phyloP scores from a whole-genome alignment of 257 asterid species.

The Coffea canephora region DNA sequence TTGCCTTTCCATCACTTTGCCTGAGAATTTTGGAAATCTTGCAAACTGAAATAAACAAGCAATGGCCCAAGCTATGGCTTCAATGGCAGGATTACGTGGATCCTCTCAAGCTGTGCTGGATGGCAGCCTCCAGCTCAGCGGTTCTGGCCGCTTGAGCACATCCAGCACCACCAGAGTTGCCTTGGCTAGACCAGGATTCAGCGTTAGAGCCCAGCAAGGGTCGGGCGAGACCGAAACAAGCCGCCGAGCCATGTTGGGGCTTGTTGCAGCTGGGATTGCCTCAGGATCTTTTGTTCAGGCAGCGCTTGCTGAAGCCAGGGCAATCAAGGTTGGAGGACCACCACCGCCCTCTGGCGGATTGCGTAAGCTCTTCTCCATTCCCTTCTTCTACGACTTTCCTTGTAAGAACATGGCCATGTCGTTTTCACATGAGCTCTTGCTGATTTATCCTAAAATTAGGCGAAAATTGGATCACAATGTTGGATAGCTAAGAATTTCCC shows the following conservation, averaged over 20 bases:
- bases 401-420: background rate
- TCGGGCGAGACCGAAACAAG: constrained; percentile 63
- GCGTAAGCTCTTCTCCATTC: constrained; percentile 48
- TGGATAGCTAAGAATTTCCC: no score
- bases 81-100: constrained; percentile 75
- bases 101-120: constrained; percentile 77
- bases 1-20: constrained; percentile 6
- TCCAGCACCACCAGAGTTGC: constrained; percentile 39
- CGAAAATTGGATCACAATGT: background rate
- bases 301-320: constrained; percentile 70
- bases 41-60: background rate
- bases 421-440: background rate
- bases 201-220: constrained; percentile 63
- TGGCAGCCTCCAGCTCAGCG: constrained; percentile 68
- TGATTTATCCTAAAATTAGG: background rate
- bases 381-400: background rate
- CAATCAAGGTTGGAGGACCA: constrained; percentile 81
- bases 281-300: constrained; percentile 71
- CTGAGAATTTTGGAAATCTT: background rate
- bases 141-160: constrained; percentile 48
- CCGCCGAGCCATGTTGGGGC: constrained; percentile 81
- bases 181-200: constrained; percentile 43
- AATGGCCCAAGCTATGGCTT: constrained; percentile 56
- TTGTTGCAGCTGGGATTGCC: constrained; percentile 72
- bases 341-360: constrained; percentile 97